Evolutionary conservation across 345 rosid species (phyloP).

Genomic region (Syzygium jambos): DNA sequence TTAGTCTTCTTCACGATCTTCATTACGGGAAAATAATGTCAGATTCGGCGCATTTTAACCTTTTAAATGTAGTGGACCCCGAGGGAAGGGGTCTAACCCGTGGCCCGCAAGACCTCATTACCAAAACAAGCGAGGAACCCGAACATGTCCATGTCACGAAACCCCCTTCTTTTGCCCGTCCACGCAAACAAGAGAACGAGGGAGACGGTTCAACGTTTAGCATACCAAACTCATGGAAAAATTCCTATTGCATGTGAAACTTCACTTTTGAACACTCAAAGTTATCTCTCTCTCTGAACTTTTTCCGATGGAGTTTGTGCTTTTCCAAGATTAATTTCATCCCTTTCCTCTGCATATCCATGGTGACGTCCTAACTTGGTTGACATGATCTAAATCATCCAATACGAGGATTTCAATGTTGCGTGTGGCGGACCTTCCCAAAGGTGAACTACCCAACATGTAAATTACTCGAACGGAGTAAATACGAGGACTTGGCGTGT

Average conservation of each 20-base stretch:
- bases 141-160: not conserved
- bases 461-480: no score
- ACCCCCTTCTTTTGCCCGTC: not conserved
- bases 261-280: not conserved
- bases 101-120: not conserved
- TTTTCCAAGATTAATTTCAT: not conserved
- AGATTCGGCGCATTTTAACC: no score
- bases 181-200: not conserved
- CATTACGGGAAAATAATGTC: not conserved
- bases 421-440: not conserved
- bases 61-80: not conserved
- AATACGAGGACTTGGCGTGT: no score
- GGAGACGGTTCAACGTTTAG: not conserved
- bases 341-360: not conserved
- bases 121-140: not conserved
- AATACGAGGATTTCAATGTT: not conserved
- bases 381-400: not conserved
- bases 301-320: not conserved
- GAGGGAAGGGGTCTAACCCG: not conserved
- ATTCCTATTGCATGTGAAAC: not conserved
- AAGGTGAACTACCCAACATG: no score
- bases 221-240: not conserved
- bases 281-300: not conserved
- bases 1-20: not conserved
- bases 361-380: not conserved